Conservation (phyloP, 2,329 filamentous ascomycete genomes). For the Plenodomus lindquistii region DNA sequence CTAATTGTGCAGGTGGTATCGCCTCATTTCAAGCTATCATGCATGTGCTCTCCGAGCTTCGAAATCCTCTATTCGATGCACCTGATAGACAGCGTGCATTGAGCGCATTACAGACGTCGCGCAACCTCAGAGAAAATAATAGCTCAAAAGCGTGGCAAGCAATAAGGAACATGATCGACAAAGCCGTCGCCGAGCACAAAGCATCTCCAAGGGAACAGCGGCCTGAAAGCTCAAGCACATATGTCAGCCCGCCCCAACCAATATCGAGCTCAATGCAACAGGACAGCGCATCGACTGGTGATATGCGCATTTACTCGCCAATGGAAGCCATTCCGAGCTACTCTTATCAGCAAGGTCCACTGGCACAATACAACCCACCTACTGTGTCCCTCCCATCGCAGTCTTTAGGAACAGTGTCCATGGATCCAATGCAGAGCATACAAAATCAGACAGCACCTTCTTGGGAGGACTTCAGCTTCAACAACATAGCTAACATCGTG, state of each 20-base stretch:
- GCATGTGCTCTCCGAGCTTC: conserved; percentile 45
- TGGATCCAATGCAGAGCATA: conserved; percentile 16
- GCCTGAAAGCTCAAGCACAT: conserved; percentile 18
- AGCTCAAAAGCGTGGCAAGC: conserved; percentile 43
- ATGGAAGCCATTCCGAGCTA: conserved; percentile 21
- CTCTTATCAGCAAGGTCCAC: conserved; percentile 9
- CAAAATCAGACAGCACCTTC: conserved; percentile 20
- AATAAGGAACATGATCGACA: conserved; percentile 45
- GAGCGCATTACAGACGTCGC: conserved; percentile 37
- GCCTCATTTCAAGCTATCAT: conserved; percentile 45
- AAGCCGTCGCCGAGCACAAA: conserved; percentile 33
- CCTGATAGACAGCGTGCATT: conserved; percentile 42
- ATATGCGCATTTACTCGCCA: conserved; percentile 17
- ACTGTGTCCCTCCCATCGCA: conserved; percentile 1
- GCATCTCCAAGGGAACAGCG: conserved; percentile 15
- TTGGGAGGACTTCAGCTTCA: conserved; percentile 42
- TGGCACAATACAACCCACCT: conserved; percentile 7
- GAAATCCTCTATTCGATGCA: conserved; percentile 40
- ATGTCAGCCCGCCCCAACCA: conserved; percentile 11
- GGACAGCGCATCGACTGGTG: conserved; percentile 13
- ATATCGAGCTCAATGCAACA: conserved; percentile 8
- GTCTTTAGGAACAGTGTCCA: conserved; percentile 8
- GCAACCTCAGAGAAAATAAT: conserved; percentile 38
- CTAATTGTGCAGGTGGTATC: conserved; percentile 31
- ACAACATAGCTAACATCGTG: conserved; percentile 39